Conservation (phyloP, 2,329 filamentous ascomycete species). For the Aureobasidium vineae region DNA sequence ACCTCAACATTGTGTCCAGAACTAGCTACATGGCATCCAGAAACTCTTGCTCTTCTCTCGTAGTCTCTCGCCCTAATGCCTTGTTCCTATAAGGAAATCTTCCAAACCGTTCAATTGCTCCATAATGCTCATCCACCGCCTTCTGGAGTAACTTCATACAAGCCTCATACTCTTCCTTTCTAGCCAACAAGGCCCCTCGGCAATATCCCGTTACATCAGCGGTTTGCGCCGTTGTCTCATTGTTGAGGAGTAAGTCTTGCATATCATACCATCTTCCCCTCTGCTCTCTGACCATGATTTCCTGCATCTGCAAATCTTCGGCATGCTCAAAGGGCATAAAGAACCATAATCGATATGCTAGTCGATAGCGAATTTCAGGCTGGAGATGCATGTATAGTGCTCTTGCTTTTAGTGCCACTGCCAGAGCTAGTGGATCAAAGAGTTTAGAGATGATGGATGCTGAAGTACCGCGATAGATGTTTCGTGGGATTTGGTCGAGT, state of each 20-base stretch:
- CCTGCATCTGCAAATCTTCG: not conserved
- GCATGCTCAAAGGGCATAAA: not conserved
- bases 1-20: too few relatives aligned
- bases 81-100: not conserved
- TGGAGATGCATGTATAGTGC: not conserved
- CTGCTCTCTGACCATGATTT: not conserved
- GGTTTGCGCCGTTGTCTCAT: accelerated
- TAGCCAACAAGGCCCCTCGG: not conserved
- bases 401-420: not conserved
- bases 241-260: not conserved
- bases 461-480: not conserved
- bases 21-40: not conserved
- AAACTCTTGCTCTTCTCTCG: not conserved
- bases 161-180: not conserved
- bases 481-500: not conserved
- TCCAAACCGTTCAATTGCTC: not conserved
- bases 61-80: not conserved
- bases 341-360: not conserved
- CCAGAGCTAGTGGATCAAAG: not conserved
- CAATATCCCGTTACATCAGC: not conserved
- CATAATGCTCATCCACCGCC: not conserved
- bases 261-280: not conserved
- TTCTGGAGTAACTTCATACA: not conserved
- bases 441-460: not conserved
- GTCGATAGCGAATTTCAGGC: not conserved